Conservation (phyloP, 805 yeast species). For the Saccharomycopsis oosterbeekiorum region DNA sequence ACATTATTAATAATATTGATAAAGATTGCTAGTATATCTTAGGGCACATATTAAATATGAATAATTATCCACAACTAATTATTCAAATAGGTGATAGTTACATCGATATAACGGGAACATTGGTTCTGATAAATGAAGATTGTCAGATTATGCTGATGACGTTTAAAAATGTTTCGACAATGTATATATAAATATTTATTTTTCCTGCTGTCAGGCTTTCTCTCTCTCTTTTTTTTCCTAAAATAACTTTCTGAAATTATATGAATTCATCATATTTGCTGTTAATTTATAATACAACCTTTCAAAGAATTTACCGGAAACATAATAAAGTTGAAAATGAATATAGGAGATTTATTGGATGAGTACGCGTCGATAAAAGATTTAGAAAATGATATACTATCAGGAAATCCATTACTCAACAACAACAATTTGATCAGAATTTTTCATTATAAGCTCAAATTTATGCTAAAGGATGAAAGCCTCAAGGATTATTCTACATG, state of each 20-base stretch:
- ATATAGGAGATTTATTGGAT: background rate
- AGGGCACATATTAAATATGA: background rate
- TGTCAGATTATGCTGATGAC: background rate
- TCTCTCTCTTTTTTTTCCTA: background rate
- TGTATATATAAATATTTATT: background rate
- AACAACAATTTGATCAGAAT: background rate
- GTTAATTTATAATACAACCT: too few species aligned
- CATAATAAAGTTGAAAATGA: background rate
- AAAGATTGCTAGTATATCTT: background rate
- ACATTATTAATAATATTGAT: constrained; percentile 4
- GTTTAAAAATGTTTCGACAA: background rate
- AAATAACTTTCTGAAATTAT: background rate
- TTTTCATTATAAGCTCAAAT: background rate
- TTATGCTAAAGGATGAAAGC: background rate
- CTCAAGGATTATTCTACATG: background rate
- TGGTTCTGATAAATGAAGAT: background rate
- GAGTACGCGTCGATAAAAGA: background rate
- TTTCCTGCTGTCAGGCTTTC: background rate
- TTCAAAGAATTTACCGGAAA: too few species aligned
- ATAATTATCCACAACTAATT: too few species aligned
- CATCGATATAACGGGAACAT: background rate
- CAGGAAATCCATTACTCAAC: background rate
- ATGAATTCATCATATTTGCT: background rate
- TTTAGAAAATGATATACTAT: background rate
- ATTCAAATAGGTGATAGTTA: background rate